A percentile compares a stretch with the other conserved stretches of the same genome.
Conservation (phyloP, 164 flowering plant species). For the Magnolia sinica region DNA sequence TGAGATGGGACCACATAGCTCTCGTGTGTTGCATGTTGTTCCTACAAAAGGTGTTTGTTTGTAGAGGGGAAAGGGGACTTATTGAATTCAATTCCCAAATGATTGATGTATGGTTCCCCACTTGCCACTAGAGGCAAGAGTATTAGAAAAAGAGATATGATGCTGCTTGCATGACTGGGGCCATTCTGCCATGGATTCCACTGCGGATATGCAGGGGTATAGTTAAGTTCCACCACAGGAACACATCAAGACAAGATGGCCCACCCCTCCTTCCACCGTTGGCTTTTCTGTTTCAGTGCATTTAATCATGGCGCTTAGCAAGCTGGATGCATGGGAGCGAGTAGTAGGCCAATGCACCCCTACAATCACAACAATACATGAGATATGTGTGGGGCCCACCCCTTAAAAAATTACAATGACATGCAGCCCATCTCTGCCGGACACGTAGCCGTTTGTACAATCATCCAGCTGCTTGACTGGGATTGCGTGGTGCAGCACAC, state of each 20-base stretch:
- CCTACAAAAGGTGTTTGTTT: no score
- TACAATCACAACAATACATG: not conserved
- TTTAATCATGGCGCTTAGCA: not conserved
- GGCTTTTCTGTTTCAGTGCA: not conserved
- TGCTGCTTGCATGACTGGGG: not conserved
- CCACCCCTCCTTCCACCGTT: not conserved
- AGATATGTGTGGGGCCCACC: not conserved
- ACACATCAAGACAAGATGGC: not conserved
- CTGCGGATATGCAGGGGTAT: not conserved
- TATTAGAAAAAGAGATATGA: not conserved
- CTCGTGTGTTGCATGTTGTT: no score
- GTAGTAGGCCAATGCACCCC: not conserved
- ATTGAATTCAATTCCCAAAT: not conserved
- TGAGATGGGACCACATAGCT: no score
- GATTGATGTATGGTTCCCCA: not conserved
- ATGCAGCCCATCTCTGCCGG: not conserved
- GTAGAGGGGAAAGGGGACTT: not conserved
- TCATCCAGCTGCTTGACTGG: not conserved
- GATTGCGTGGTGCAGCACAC: no score
- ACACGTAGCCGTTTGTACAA: not conserved
- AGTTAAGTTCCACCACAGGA: not conserved
- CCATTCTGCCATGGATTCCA: not conserved
- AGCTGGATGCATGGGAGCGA: not conserved
- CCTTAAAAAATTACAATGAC: not conserved
- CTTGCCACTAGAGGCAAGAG: not conserved